Percentiles rank a stretch among this genome's conserved stretches.
Conservation (phyloP, 495 filamentous ascomycete species). For the Penicillium bialowiezense region DNA sequence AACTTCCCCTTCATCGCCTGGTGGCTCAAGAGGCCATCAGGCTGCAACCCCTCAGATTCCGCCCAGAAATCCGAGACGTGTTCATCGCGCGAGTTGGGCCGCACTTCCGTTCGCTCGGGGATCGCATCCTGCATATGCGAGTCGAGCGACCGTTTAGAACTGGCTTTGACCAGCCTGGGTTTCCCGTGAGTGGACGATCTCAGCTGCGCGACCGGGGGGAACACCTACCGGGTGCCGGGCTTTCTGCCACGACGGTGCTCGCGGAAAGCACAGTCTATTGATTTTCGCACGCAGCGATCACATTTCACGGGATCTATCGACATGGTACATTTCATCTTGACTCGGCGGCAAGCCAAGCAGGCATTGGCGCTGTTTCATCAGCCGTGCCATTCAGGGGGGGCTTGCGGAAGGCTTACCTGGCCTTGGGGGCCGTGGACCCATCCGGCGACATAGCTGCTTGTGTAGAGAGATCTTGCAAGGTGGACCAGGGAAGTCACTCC, state of each 20-base stretch:
- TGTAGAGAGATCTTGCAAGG: not conserved
- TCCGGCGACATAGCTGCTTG: not conserved
- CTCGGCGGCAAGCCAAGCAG: not conserved
- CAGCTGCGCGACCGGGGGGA: not conserved
- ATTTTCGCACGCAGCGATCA: not conserved
- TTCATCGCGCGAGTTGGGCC: not conserved
- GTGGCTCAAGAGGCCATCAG: constrained; percentile 9
- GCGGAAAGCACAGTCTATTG: not conserved
- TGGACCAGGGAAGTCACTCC: not conserved
- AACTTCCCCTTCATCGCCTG: constrained; percentile 20
- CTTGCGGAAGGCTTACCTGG: not conserved
- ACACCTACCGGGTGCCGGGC: not conserved
- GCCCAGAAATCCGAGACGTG: constrained; percentile 5
- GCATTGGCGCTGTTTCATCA: not conserved
- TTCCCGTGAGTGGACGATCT: not conserved
- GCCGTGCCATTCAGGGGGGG: not conserved
- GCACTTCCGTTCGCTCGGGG: not conserved
- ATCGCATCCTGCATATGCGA: not conserved
- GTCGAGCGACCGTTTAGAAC: not conserved
- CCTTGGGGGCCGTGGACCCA: not conserved
- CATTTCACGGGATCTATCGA: not conserved
- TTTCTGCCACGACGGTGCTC: not conserved
- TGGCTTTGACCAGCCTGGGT: not conserved
- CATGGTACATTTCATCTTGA: constrained; percentile 1
- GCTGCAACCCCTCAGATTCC: constrained; percentile 13